phyloP scores from a whole-genome alignment of 257 asterid genomes.

The Ballota nigra region DNA sequence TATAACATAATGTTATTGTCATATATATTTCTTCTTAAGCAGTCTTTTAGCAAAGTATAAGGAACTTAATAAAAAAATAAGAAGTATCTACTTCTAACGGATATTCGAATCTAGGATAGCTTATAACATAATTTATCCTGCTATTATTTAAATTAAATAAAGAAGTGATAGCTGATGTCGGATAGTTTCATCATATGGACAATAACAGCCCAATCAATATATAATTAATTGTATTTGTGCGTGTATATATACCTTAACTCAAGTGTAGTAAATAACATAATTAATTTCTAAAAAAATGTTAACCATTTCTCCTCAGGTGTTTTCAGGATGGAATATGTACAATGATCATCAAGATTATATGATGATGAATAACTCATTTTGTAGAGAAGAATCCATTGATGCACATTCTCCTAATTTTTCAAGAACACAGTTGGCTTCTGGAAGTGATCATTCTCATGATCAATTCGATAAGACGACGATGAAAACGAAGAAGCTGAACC shows the following conservation, averaged over 20 bases:
- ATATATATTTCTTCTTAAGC: too few relatives aligned
- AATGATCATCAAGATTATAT: constrained; percentile 31
- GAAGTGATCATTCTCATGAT: too few relatives aligned
- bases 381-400: constrained; percentile 23
- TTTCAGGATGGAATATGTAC: constrained; percentile 32
- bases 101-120: not conserved
- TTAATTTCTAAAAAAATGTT: constrained; percentile 27
- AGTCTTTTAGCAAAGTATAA: too few relatives aligned
- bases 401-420: constrained; percentile 32
- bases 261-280: too few relatives aligned
- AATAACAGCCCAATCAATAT: not conserved
- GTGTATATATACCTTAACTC: not conserved
- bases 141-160: not conserved
- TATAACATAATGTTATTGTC: too few relatives aligned
- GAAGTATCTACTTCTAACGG: too few relatives aligned
- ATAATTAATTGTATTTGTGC: not conserved
- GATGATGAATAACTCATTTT: constrained; percentile 18
- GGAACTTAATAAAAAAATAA: too few relatives aligned
- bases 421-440: not conserved
- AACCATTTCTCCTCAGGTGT: constrained; percentile 30
- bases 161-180: not conserved
- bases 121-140: not conserved
- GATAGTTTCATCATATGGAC: not conserved
- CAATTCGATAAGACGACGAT: constrained; percentile 4
- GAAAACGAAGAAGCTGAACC: constrained; percentile 54